Evolutionary conservation across 495 filamentous ascomycete species (phyloP), one percentile per base, ranked within the genome.

Genomic region (Penicillium lagena): DNA sequence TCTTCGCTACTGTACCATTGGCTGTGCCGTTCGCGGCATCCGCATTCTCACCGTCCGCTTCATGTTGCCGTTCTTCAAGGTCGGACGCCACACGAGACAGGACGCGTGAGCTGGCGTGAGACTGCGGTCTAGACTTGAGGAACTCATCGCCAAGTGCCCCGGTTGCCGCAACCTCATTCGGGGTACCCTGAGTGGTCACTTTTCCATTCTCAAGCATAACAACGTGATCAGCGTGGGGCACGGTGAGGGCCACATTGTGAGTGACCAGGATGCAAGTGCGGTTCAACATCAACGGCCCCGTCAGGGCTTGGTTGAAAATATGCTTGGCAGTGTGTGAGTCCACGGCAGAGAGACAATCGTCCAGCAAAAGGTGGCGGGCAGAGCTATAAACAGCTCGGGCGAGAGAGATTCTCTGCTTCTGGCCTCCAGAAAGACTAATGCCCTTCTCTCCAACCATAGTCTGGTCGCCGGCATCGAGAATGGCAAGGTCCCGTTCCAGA

Each of bases 261-360:
- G 93, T 96, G n/a, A 99, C 91, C 37, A 99, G 71, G 22, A 99
- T 89, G 63, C 94, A 97, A 32, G 93, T 96, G 33, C 93, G 79
- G 47, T 78, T 73, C 37, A 79, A 61, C 93, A 99, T 97, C 46
- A 99, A 64, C 4, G 89, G 87, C 7, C 93, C 93, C 49, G 85
- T 83, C 49, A 99, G 82, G 42, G 89, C 90, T 55, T 95, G 82
- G 50, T 83, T 86, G 67, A 97, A 97, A 51, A 99, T 96, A 81
- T 95, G 96, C 66, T 96, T 95, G 9, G 90, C 91, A 1, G 93
- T 97, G 55, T 99, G 93, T 7, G 94, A 95, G 64, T 99, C 93
- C n/a, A 99, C 93, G 12, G 93, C 93, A 57, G 90, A 96, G 39
- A 99, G 75, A 51, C 94, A 96, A 64, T 99, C 93, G 59, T 99